Base-by-base conservation (phyloP, 306 rosid species). In the Hylodesmum podocarpum region DNA sequence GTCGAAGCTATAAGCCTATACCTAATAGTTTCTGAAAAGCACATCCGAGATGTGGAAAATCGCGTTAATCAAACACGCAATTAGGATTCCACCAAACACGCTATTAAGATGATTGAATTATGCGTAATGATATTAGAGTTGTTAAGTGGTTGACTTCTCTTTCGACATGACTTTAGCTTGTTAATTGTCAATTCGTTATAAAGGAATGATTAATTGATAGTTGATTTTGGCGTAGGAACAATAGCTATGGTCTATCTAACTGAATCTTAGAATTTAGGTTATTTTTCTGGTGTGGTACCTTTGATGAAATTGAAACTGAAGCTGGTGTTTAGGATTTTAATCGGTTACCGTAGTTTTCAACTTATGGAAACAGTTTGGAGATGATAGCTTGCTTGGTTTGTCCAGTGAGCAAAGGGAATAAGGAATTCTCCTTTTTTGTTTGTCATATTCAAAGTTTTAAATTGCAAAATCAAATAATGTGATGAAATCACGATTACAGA, bases 311-410 rank as follows among this genome's bases (percentile, higher is more conserved):
- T 41, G 67, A 43, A 49, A 31, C 14, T 62, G 28, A 22, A 43
- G 70, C 40, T 58, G 15, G 4, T 34, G 1, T 62, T 34, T 0
- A 9, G 28, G 44, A 0, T 12, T 49, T 49, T 16, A 49, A 18
- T 16, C 12, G 18, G 55, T 49, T 49, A 18, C 27, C 28, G 5
- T 13, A 50, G 21, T 50, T 50, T 55, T 55, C 19, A 55, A 5
- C 4, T 63, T 34, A 16, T 62, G 29, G 15, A 33, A 33, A 15
- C 33, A 43, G n/a, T 78, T 68, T 61, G 5, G 62, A 61, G 75
- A 57, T 76, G 77, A 65, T 44, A 28, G 1, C 28, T 55, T 28
- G n/a, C 49, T 7, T 39, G 62, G 44, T 70, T 63, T 70, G 58
- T 70, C 37, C 19, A 15, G 41, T 7, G 22, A 59, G 39, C 6